These are phyloP conservation scores for Rheum nobile DNA, from an alignment of 148 eudicot genomes.

Conservation along the genomic window DNA sequence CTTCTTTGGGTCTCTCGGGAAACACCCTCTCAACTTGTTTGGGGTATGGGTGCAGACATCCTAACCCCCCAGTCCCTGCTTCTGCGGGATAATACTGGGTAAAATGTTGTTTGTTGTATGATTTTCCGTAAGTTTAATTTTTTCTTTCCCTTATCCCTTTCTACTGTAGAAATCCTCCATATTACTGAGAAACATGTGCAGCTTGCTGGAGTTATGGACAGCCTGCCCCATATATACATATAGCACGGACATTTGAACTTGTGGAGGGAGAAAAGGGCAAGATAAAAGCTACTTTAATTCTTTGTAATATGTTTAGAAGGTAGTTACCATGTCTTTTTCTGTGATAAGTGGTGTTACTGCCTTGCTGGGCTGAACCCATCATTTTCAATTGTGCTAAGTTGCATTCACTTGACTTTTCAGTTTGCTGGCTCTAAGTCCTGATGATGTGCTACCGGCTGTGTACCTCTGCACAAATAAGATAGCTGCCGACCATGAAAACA, in stretches of 20 bases:
- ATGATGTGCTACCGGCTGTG: slow-evolving; percentile 87
- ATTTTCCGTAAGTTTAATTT: background rate
- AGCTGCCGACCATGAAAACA: slow-evolving; percentile 94
- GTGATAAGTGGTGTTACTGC: background rate
- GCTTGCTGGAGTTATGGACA: slow-evolving; percentile 89
- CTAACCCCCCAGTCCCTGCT: too few species aligned
- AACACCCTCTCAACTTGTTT: too few species aligned
- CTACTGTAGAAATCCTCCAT: slow-evolving; percentile 10
- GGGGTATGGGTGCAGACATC: too few species aligned
- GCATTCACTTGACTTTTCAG: slow-evolving; percentile 20
- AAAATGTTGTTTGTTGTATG: too few species aligned
- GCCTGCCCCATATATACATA: slow-evolving; percentile 85
- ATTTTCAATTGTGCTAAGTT: background rate
- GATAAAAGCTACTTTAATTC: slow-evolving; percentile 79
- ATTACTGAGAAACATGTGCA: slow-evolving; percentile 27
- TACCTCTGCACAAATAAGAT: slow-evolving; percentile 95
- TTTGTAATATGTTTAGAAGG: slow-evolving; percentile 99
- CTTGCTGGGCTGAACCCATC: background rate
- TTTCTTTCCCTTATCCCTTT: slow-evolving; percentile 6
- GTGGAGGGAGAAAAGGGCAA: slow-evolving; percentile 90
- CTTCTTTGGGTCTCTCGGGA: too few species aligned
- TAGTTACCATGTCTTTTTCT: slow-evolving; percentile 10
- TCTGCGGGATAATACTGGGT: too few species aligned
- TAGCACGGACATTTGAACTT: slow-evolving; percentile 83
- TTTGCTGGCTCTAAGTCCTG: slow-evolving; percentile 75